phyloP scores from a whole-genome alignment of 371 early-diverging fungal genomes.

The Chytridium lagenaria region DNA sequence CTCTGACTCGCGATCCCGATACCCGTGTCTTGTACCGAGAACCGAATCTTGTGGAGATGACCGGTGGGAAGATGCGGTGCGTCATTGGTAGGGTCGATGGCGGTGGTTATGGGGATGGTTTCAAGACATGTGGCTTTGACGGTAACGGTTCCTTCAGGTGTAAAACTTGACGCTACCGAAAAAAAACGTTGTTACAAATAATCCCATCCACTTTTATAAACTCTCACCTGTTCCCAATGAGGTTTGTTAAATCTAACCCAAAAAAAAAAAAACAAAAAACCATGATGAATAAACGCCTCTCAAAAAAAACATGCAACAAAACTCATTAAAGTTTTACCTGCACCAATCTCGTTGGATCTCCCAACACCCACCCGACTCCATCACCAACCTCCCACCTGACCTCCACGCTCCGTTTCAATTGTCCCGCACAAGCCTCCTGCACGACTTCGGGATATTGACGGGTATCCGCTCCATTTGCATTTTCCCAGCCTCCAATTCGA shows the following conservation, averaged over 20 bases:
- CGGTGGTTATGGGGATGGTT: background rate
- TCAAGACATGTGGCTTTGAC: constrained; percentile 11
- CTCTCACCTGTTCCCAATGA: constrained; percentile 15
- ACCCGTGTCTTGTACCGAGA: constrained; percentile 42
- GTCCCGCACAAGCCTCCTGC: background rate
- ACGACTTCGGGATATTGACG: background rate
- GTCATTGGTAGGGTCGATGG: background rate
- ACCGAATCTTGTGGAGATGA: constrained; percentile 20
- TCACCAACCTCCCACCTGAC: background rate
- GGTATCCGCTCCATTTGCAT: constrained; percentile 13
- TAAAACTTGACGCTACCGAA: constrained; percentile 10
- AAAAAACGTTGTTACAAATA: background rate
- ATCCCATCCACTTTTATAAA: background rate
- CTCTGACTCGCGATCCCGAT: constrained; percentile 24
- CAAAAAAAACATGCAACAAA: too few relatives aligned
- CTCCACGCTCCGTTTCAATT: background rate
- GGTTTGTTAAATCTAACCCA: constrained; percentile 8
- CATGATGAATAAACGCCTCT: background rate
- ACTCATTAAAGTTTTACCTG: too few relatives aligned
- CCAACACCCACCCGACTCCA: background rate
- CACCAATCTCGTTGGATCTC: constrained; percentile 9
- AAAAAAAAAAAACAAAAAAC: background rate
- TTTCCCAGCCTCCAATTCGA: constrained; percentile 17
- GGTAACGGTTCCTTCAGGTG: background rate
- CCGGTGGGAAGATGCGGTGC: background rate